Conservation (phyloP, 176 grass and related monocot species). For the Phyllostachys edulis region DNA sequence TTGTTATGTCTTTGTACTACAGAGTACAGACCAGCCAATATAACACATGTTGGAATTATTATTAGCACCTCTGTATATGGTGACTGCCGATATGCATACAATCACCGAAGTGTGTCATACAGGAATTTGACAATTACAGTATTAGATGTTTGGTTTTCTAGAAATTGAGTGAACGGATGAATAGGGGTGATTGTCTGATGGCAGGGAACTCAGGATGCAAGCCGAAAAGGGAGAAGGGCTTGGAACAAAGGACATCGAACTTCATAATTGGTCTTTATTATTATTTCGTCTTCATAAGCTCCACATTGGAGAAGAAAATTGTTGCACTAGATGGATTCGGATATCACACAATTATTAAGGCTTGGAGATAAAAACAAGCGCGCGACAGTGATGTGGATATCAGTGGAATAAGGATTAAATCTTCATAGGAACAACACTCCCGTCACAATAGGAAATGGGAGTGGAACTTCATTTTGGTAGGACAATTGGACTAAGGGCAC, state of each 20-base stretch:
- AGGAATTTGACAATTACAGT: background rate
- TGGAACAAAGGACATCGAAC: slow-evolving; percentile 1
- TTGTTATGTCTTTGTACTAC: background rate
- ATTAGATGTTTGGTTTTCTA: background rate
- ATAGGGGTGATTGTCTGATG: background rate
- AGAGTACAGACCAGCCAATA: background rate
- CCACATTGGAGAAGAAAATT: background rate
- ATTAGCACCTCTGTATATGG: background rate
- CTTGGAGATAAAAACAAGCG: background rate
- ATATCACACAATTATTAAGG: background rate
- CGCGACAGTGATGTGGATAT: background rate
- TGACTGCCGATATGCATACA: background rate
- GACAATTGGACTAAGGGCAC: background rate
- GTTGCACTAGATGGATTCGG: slow-evolving; percentile 3
- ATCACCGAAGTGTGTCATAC: background rate
- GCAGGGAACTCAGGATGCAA: background rate
- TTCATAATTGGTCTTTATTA: background rate
- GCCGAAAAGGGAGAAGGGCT: background rate
- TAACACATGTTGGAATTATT: background rate
- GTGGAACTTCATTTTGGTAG: slow-evolving; percentile 1
- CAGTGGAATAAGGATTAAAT: background rate
- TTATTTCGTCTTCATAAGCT: slow-evolving; percentile 5
- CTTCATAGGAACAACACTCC: background rate
- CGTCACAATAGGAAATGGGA: background rate
- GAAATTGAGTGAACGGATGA: background rate